Conservation (phyloP, 2,329 filamentous ascomycete species). For the Acrodontium crateriforme region DNA sequence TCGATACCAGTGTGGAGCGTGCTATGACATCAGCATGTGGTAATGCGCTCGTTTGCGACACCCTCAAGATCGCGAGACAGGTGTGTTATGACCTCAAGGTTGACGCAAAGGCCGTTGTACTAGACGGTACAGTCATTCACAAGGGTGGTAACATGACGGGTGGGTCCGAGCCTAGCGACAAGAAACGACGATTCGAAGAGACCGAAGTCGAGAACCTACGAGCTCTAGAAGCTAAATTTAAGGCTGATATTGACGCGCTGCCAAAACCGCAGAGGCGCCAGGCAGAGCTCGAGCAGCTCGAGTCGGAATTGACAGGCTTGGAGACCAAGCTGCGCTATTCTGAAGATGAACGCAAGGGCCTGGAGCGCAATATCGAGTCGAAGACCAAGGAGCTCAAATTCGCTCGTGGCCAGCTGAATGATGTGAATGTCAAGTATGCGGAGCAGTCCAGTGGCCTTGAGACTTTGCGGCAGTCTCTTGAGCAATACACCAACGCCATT, state of each 20-base stretch:
- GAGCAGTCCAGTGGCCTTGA: conserved; percentile 58
- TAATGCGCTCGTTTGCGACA: conserved; percentile 88
- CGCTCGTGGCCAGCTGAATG: conserved; percentile 56
- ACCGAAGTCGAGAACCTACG: conserved; percentile 76
- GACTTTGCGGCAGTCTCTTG: conserved; percentile 42
- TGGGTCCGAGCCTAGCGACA: conserved; percentile 65
- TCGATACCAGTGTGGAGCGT: conserved; percentile 73
- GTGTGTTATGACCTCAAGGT: conserved; percentile 76
- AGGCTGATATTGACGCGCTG: conserved; percentile 64
- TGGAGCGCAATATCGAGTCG: conserved; percentile 71
- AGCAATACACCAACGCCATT: conserved; percentile 49
- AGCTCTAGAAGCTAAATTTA: conserved; percentile 59
- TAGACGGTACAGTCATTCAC: conserved; percentile 93
- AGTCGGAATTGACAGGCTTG: conserved; percentile 64
- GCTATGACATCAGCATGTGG: conserved; percentile 93
- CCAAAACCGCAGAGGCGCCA: conserved; percentile 65
- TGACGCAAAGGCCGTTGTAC: conserved; percentile 82
- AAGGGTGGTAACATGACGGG: conserved; percentile 96
- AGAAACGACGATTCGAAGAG: conserved; percentile 68
- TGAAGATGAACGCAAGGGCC: conserved; percentile 61
- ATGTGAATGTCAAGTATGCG: conserved; percentile 63
- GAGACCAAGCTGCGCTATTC: conserved; percentile 61
- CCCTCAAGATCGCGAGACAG: conserved; percentile 69
- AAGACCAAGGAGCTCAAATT: conserved; percentile 71
- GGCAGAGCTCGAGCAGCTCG: conserved; percentile 64